phyloP scores from a whole-genome alignment of 345 rosid genomes.

The Melaleuca quinquenervia region DNA sequence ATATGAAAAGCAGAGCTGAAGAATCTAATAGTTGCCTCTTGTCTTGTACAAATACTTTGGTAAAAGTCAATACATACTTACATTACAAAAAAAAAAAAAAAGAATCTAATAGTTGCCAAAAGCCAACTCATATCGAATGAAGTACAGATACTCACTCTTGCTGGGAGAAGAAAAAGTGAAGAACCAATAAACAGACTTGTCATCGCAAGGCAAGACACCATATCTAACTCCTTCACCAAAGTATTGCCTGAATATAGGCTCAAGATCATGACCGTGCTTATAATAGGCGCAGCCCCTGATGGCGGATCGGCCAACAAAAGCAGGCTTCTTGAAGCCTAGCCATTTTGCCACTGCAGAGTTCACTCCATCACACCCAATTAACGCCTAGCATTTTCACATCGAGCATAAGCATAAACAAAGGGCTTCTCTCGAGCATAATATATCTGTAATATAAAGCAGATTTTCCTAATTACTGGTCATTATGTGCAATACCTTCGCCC shows the following conservation, averaged over 20 bases:
- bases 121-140: no score
- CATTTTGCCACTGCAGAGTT: conserved; percentile 56
- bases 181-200: conserved; percentile 6
- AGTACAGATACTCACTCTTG: conserved; percentile 11
- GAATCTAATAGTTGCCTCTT: background rate
- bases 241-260: conserved; percentile 15
- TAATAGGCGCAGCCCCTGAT: conserved; percentile 36
- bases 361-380: conserved; percentile 70
- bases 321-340: conserved; percentile 46
- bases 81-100: no score
- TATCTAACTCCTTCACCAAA: conserved; percentile 37
- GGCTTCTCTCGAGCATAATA: background rate
- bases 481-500: background rate
- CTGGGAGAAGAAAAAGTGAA: conserved; percentile 7
- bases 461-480: background rate
- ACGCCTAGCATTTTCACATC: conserved; percentile 18
- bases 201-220: conserved; percentile 44
- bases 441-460: background rate
- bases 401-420: background rate
- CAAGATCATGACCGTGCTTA: conserved; percentile 25
- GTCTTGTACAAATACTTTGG: no score
- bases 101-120: background rate
- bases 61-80: no score
- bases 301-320: conserved; percentile 18
- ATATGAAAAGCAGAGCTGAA: background rate